Evolutionary conservation across 768 basidiomycete genomes (phyloP).

Genomic region (Dacryopinax spathularia): DNA sequence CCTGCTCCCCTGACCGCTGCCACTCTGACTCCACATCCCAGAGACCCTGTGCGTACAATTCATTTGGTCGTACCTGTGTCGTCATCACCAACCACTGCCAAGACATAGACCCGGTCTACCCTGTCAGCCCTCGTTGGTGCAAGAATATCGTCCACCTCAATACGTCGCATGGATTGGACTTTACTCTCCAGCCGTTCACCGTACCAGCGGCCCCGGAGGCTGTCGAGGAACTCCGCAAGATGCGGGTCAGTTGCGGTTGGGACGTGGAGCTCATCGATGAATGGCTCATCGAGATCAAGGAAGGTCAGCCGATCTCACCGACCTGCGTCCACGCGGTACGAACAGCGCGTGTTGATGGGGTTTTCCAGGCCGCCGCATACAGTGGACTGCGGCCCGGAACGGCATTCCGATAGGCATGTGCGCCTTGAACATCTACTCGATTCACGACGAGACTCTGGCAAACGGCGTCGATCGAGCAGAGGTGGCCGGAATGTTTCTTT

Average conservation of each 20-base stretch:
- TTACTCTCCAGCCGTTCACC: neutral
- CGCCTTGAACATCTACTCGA: neutral
- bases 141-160: neutral
- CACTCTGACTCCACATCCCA: neutral
- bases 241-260: neutral
- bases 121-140: neutral
- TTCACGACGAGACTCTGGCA: neutral
- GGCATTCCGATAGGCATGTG: neutral
- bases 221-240: neutral
- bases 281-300: conserved; percentile 1
- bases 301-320: neutral
- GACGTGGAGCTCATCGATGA: conserved; percentile 2
- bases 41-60: conserved; percentile 2
- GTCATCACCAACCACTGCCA: conserved; percentile 1
- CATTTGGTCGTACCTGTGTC: neutral
- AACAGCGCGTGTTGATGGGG: neutral
- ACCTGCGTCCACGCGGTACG: neutral
- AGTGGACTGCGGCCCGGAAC: neutral
- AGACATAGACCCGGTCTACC: neutral
- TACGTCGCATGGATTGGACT: neutral
- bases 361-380: neutral
- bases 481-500: conserved; percentile 1
- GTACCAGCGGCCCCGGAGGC: neutral
- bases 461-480: neutral
- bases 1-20: neutral